A percentile compares a stretch with the other conserved stretches of the same genome.
phyloP scores from a whole-genome alignment of 495 filamentous ascomycete species.

The Neurospora sp. region DNA sequence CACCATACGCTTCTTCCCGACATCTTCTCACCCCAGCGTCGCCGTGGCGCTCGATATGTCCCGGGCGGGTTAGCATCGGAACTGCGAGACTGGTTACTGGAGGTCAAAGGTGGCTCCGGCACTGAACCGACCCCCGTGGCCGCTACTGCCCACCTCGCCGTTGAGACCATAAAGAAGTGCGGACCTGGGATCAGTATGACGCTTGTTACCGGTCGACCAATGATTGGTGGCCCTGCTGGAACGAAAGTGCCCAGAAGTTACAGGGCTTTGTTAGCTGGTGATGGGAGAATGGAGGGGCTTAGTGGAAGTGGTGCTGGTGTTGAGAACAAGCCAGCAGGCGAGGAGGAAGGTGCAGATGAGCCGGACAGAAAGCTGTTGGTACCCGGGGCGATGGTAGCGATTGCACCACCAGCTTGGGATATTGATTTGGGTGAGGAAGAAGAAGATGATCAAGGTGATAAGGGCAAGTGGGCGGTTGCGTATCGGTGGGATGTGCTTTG shows the following conservation, averaged over 20 bases:
- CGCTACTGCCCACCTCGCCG: constrained; percentile 9
- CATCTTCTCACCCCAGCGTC: constrained; percentile 33
- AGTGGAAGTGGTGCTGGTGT: background rate
- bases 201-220: constrained; percentile 7
- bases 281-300: constrained; percentile 13
- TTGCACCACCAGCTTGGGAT: constrained; percentile 36
- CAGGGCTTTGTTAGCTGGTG: constrained; percentile 28
- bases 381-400: constrained; percentile 23
- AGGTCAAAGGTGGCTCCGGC: constrained; percentile 24
- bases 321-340: background rate
- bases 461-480: constrained; percentile 30
- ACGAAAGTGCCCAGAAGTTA: background rate
- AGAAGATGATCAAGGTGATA: background rate
- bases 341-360: constrained; percentile 13
- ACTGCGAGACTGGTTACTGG: constrained; percentile 36
- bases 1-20: constrained; percentile 17
- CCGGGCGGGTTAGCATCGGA: constrained; percentile 33
- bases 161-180: constrained; percentile 13
- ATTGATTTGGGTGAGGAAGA: constrained; percentile 21
- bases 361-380: constrained; percentile 11
- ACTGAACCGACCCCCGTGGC: constrained; percentile 1
- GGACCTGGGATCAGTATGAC: constrained; percentile 9
- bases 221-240: background rate
- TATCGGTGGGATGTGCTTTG: constrained; percentile 31
- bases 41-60: constrained; percentile 23